Conservation (phyloP, 805 yeast genomes). For the Ogataea glucozyma region DNA sequence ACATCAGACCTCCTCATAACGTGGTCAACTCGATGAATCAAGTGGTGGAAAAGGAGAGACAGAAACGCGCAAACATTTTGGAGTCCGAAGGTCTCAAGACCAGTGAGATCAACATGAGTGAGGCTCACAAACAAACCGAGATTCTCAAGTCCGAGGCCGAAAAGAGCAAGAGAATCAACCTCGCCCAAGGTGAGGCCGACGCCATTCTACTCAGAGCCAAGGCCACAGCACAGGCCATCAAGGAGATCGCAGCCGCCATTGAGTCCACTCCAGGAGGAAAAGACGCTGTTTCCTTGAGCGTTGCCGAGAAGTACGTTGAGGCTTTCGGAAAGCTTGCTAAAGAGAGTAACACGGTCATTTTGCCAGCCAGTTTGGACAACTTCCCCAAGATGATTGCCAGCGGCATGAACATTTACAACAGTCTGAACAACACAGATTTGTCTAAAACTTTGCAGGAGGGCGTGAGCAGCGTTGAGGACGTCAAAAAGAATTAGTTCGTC, state of each 20-base stretch:
- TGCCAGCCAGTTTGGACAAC: slow-evolving; percentile 77
- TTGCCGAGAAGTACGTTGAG: slow-evolving; percentile 81
- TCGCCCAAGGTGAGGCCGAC: slow-evolving; percentile 74
- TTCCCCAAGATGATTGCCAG: slow-evolving; percentile 73
- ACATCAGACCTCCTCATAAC: slow-evolving; percentile 82
- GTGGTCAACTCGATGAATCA: slow-evolving; percentile 91
- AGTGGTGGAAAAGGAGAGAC: slow-evolving; percentile 84
- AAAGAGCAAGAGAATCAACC: slow-evolving; percentile 60
- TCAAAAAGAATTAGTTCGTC: slow-evolving; percentile 1
- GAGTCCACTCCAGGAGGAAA: slow-evolving; percentile 65
- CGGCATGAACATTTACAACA: slow-evolving; percentile 71
- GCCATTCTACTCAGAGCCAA: slow-evolving; percentile 63
- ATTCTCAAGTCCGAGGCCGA: slow-evolving; percentile 77
- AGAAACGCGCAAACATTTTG: slow-evolving; percentile 83
- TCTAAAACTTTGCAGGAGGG: slow-evolving; percentile 26
- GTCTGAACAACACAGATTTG: slow-evolving; percentile 36
- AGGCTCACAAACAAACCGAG: slow-evolving; percentile 71
- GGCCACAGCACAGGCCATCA: slow-evolving; percentile 75
- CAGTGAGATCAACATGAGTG: slow-evolving; percentile 78
- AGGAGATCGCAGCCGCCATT: slow-evolving; percentile 65
- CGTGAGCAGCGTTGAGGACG: too few relatives aligned
- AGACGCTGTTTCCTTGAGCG: slow-evolving; percentile 75
- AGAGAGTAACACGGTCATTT: slow-evolving; percentile 73
- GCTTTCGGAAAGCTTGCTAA: slow-evolving; percentile 83
- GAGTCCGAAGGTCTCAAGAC: slow-evolving; percentile 85